These are phyloP conservation scores for Anthracocystis walkeri DNA, from an alignment of 1,284 basidiomycete genomes.

Conservation along the genomic window DNA sequence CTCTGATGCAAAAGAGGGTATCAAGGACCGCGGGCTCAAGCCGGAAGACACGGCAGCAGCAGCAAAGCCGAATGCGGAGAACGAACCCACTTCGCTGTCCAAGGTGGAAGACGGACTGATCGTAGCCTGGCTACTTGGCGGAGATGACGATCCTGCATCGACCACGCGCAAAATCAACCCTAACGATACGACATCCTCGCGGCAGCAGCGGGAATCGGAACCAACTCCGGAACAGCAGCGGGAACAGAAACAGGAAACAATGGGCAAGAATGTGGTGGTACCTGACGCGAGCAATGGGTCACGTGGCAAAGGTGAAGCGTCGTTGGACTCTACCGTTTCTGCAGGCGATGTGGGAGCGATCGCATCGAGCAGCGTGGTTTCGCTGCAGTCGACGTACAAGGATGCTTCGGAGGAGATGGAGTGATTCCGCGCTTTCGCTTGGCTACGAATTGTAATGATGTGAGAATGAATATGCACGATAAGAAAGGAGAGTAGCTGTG, in stretches of 20 bases:
- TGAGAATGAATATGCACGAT: background rate
- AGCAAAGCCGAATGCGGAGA: background rate
- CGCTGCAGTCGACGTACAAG: conserved; percentile 47
- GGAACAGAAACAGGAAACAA: background rate
- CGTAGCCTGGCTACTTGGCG: conserved; percentile 62
- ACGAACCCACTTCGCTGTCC: conserved; percentile 27
- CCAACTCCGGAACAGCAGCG: background rate
- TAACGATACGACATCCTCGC: background rate
- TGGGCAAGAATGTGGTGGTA: too few relatives aligned
- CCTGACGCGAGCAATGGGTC: conserved; percentile 4
- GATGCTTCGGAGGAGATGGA: conserved; percentile 37
- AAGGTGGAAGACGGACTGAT: conserved; percentile 38
- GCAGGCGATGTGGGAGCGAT: conserved; percentile 6
- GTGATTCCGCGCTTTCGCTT: too few relatives aligned
- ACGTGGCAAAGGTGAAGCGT: conserved; percentile 5
- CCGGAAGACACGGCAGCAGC: background rate
- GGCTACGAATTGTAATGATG: too few relatives aligned
- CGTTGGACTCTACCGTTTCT: conserved; percentile 18
- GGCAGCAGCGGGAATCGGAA: background rate
- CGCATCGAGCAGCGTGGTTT: conserved; percentile 41
- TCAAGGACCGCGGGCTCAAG: background rate
- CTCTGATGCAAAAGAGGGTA: too few relatives aligned
- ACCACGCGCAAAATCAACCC: background rate
- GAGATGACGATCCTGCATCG: conserved; percentile 26
- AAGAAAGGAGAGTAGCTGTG: background rate